Evolutionary conservation across 1,139 yeast genomes (phyloP).

Genomic region (Lodderomyces jiufengensis): DNA sequence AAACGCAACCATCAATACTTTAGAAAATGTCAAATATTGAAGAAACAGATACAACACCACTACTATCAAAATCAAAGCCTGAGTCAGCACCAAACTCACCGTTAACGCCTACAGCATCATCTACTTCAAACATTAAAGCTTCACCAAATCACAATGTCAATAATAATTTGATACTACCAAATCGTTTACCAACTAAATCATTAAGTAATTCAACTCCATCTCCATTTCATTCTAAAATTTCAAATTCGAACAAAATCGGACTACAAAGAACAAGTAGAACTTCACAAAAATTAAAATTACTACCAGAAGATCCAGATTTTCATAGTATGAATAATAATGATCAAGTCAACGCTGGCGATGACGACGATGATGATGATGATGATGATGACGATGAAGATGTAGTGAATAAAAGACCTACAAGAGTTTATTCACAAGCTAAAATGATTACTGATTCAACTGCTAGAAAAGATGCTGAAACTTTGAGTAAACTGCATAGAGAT

Average conservation of each 20-base stretch:
- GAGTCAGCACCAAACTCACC: too few species aligned
- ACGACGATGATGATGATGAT: constrained; percentile 12
- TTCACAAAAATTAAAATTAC: constrained; percentile 76
- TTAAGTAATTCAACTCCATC: constrained; percentile 1
- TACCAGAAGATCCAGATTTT: constrained; percentile 66
- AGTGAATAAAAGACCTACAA: constrained; percentile 23
- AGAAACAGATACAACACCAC: constrained; percentile 1
- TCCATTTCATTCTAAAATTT: constrained; percentile 21
- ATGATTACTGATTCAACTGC: constrained; percentile 90
- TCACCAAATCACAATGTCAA: background rate
- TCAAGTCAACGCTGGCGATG: constrained; percentile 5
- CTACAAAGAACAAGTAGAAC: constrained; percentile 88
- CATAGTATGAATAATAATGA: constrained; percentile 11
- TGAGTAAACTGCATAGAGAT: constrained; percentile 87
- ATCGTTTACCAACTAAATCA: constrained; percentile 4
- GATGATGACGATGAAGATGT: constrained; percentile 24
- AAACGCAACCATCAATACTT: too few species aligned
- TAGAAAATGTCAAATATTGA: background rate
- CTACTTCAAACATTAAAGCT: background rate
- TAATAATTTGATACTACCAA: constrained; percentile 3
- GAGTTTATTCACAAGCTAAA: constrained; percentile 78
- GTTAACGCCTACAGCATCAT: constrained; percentile 5
- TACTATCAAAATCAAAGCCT: too few species aligned
- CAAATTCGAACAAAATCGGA: constrained; percentile 52
- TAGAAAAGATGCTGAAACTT: constrained; percentile 86